A percentile compares a stretch with the other conserved stretches of the same genome.
Conservation (phyloP, 768 basidiomycete genomes). For the Leccinum rimulosum region DNA sequence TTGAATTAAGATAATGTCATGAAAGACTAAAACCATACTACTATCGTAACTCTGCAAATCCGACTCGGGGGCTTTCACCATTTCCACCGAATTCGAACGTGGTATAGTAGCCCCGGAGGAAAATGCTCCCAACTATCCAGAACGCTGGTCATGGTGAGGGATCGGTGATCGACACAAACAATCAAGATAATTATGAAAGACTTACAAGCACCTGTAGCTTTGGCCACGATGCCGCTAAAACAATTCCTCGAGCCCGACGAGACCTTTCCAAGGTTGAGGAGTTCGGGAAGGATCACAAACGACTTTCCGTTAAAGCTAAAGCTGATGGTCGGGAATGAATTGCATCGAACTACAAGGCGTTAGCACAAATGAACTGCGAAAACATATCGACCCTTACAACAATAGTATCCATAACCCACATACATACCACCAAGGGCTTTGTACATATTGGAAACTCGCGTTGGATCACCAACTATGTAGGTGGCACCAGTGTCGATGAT, state of each 20-base stretch:
- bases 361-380: neutral
- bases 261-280: neutral
- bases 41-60: neutral
- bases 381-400: neutral
- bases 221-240: neutral
- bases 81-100: neutral
- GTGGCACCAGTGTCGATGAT: neutral
- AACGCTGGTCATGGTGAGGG: neutral
- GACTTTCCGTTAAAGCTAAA: neutral
- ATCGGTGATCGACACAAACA: neutral
- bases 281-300: neutral
- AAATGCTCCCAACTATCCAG: neutral
- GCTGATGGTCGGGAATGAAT: neutral
- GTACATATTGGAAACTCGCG: neutral
- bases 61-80: neutral
- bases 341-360: neutral
- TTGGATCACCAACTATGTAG: neutral
- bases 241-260: neutral
- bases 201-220: neutral
- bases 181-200: neutral
- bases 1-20: neutral
- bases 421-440: neutral
- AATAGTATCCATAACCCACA: neutral
- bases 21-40: neutral
- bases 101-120: neutral